These are phyloP conservation scores for Volvox carteri DNA, from an alignment of 163 green algal genomes.

Conservation along the genomic window DNA sequence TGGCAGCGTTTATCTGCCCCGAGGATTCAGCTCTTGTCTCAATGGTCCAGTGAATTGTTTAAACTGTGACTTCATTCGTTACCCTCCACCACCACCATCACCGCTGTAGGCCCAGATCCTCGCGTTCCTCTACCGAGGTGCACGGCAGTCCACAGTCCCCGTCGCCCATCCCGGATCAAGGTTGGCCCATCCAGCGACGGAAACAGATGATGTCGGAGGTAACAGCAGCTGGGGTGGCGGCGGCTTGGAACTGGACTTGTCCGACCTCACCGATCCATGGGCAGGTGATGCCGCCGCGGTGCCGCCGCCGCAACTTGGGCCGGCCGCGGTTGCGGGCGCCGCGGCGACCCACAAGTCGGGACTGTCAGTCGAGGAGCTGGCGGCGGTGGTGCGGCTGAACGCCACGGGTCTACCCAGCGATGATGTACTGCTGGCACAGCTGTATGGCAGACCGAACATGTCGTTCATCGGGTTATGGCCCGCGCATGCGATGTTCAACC, in stretches of 20 bases:
- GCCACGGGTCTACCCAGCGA: slow-evolving; percentile 17
- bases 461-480: slow-evolving; percentile 52
- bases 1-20: too few species aligned
- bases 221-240: neutral
- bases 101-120: neutral
- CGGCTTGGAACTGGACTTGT: neutral
- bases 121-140: neutral
- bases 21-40: too few species aligned
- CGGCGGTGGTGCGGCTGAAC: slow-evolving; percentile 34
- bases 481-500: slow-evolving; percentile 47
- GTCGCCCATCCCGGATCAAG: neutral
- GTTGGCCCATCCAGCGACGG: neutral
- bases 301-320: neutral
- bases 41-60: too few species aligned
- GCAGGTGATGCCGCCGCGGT: neutral
- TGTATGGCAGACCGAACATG: slow-evolving; percentile 15
- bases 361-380: slow-evolving; percentile 15
- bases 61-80: too few species aligned
- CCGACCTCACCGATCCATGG: slow-evolving; percentile 24
- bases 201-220: neutral
- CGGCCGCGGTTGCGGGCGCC: neutral
- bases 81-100: neutral
- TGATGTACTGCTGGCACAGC: slow-evolving; percentile 32
- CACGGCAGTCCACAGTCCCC: neutral
- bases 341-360: neutral